Conservation (phyloP, 192 early-diverging fungal genomes). For the Gigaspora rosea region DNA sequence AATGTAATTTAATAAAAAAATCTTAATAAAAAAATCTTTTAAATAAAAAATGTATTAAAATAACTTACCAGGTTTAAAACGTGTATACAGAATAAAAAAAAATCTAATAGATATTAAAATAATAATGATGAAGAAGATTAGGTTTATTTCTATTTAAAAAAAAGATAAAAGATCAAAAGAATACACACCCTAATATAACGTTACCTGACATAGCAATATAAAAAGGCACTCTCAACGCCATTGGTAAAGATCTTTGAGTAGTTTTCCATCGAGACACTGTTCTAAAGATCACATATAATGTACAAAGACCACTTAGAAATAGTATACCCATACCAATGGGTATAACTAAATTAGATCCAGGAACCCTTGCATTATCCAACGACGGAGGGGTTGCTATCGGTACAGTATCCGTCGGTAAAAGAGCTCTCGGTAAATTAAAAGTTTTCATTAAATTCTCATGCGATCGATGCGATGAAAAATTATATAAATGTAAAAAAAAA, state of each 20-base stretch:
- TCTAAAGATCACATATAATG: constrained; percentile 5
- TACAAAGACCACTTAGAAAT: constrained; percentile 2
- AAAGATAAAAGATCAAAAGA: neutral
- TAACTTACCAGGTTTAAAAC: neutral
- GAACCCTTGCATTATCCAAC: neutral
- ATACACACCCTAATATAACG: neutral
- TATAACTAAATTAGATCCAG: neutral
- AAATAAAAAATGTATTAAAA: neutral
- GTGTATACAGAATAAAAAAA: neutral
- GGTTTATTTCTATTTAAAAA: neutral
- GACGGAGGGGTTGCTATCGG: neutral
- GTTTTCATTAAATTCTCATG: neutral
- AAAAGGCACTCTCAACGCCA: constrained; percentile 17
- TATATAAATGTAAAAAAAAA: too few relatives aligned
- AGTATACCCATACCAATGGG: neutral
- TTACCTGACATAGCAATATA: constrained; percentile 25
- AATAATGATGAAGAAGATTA: neutral
- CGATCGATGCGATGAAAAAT: too few relatives aligned
- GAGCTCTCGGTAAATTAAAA: neutral
- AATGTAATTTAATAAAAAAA: too few relatives aligned
- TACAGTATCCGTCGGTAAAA: neutral
- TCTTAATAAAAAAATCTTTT: neutral
- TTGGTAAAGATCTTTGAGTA: neutral
- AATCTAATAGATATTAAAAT: neutral
- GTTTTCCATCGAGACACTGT: neutral